Evolutionary conservation across 2,329 filamentous ascomycete genomes (phyloP).

Genomic region (Neospermospora avenae): DNA sequence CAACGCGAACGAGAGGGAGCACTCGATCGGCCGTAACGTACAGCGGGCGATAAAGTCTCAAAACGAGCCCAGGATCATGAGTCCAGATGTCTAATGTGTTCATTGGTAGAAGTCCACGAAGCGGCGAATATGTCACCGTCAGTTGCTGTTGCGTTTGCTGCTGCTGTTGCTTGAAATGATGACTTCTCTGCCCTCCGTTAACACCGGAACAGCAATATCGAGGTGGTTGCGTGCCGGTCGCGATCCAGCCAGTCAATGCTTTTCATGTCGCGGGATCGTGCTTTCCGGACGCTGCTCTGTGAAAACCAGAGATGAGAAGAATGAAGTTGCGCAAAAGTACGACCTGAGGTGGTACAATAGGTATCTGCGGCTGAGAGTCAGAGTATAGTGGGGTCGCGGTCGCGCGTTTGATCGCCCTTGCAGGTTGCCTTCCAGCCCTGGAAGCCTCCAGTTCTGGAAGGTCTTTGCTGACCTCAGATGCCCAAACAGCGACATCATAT

Average conservation of each 20-base stretch:
- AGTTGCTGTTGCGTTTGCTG: too few species aligned
- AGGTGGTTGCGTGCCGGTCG: neutral
- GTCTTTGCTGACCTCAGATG: conserved; percentile 3
- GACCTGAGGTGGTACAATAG: neutral
- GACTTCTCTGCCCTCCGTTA: neutral
- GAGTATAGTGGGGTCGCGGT: neutral
- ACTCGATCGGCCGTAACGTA: too few species aligned
- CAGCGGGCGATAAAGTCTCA: too few species aligned
- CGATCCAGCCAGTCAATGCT: neutral
- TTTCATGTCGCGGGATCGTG: neutral
- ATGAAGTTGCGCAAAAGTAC: neutral
- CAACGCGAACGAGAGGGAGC: too few species aligned
- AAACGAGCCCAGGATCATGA: too few species aligned
- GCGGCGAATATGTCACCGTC: too few species aligned
- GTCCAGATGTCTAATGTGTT: too few species aligned
- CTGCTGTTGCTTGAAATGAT: too few species aligned
- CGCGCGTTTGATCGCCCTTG: neutral
- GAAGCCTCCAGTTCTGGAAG: too few species aligned
- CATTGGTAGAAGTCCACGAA: too few species aligned
- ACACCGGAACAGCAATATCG: neutral
- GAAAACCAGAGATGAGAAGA: neutral
- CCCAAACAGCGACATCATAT: neutral
- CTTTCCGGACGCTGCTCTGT: neutral
- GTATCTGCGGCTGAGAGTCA: neutral
- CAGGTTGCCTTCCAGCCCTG: too few species aligned